These are phyloP conservation scores for Aspergillus candidus DNA, from an alignment of 2,329 filamentous ascomycete species.

Conservation along the genomic window DNA sequence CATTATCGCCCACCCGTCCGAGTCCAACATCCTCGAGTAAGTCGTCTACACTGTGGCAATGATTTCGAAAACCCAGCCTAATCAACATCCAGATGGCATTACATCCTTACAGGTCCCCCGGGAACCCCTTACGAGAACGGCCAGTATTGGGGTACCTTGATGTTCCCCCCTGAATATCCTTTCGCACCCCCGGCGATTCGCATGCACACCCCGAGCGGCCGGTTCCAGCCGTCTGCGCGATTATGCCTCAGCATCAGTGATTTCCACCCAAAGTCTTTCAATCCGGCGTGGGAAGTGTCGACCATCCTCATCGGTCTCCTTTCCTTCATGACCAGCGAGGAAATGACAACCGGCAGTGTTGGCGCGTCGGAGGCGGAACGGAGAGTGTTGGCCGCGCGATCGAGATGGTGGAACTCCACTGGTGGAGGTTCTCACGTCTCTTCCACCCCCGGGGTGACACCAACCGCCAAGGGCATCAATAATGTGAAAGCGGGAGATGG, in stretches of 20 bases:
- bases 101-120: conserved; percentile 89
- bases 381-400: conserved; percentile 67
- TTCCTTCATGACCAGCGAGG: conserved; percentile 97
- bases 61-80: conserved; percentile 4
- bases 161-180: conserved; percentile 94
- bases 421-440: conserved; percentile 68
- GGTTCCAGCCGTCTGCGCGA: conserved; percentile 87
- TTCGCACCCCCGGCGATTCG: conserved; percentile 96
- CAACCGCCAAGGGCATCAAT: conserved; percentile 62
- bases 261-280: conserved; percentile 97
- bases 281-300: conserved; percentile 95
- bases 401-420: conserved; percentile 95
- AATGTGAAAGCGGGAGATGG: conserved; percentile 84
- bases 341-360: conserved; percentile 94
- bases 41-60: conserved; percentile 21
- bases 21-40: conserved; percentile 84
- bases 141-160: conserved; percentile 96
- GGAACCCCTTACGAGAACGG: conserved; percentile 89
- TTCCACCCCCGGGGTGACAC: conserved; percentile 45
- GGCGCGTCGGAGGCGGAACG: conserved; percentile 71
- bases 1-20: conserved; percentile 82
- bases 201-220: conserved; percentile 95
- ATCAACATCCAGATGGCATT: conserved; percentile 65
- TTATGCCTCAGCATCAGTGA: conserved; percentile 95
- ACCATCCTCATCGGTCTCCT: conserved; percentile 92